These are phyloP conservation scores for Ustulina deusta DNA, from an alignment of 2,329 filamentous ascomycete species.

Conservation along the genomic window DNA sequence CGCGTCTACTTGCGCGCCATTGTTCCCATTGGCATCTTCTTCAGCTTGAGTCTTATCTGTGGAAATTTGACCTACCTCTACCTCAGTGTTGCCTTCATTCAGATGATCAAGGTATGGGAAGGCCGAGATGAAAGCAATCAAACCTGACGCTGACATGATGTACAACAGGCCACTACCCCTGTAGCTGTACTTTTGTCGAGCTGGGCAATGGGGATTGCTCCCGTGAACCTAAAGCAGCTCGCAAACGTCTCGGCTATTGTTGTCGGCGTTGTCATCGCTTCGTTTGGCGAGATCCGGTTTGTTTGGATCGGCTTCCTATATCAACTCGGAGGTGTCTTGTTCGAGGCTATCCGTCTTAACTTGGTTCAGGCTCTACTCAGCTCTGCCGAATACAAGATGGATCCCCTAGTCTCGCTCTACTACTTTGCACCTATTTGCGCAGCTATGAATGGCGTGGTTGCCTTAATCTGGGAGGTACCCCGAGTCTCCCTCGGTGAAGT, in stretches of 20 bases:
- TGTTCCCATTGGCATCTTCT: constrained; percentile 94
- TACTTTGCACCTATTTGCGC: constrained; percentile 90
- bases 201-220: constrained; percentile 86
- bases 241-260: constrained; percentile 96
- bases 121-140: not conserved
- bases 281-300: constrained; percentile 95
- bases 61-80: constrained; percentile 97
- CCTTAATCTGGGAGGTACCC: constrained; percentile 79
- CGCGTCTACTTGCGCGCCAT: constrained; percentile 93
- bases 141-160: constrained; percentile 31
- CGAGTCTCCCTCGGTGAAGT: constrained; percentile 76
- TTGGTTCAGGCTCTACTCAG: constrained; percentile 87
- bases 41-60: constrained; percentile 95
- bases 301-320: constrained; percentile 82
- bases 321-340: constrained; percentile 82
- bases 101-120: constrained; percentile 89
- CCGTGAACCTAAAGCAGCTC: constrained; percentile 86
- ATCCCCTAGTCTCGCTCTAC: constrained; percentile 87
- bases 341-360: constrained; percentile 85
- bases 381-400: constrained; percentile 91
- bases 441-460: constrained; percentile 80
- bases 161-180: constrained; percentile 83
- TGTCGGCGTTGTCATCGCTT: constrained; percentile 92
- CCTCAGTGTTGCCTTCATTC: constrained; percentile 95
- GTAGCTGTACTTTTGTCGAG: constrained; percentile 91